These are phyloP conservation scores for Thielaviopsis euricoi DNA, from an alignment of 2,329 filamentous ascomycete species.

Conservation along the genomic window DNA sequence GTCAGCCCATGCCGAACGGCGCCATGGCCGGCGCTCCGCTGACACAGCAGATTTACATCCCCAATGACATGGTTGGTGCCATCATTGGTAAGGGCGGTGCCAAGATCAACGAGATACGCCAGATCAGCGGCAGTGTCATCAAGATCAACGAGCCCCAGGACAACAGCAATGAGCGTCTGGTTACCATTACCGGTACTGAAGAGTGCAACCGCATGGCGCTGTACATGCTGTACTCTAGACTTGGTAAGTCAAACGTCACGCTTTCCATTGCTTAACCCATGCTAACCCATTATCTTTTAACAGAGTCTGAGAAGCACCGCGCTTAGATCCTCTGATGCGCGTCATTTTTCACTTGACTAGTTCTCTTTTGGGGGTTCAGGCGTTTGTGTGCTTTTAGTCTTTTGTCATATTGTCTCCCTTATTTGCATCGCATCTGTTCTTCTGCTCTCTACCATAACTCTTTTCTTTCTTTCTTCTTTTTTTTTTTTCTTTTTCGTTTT, in stretches of 20 bases:
- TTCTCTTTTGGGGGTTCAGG: conserved; percentile 7
- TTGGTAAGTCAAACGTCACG: conserved; percentile 43
- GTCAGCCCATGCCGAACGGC: conserved; percentile 52
- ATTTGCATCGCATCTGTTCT: not conserved
- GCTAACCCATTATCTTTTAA: conserved; percentile 1
- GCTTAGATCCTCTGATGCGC: conserved; percentile 17
- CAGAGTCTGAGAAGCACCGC: conserved; percentile 31
- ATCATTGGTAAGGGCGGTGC: conserved; percentile 97
- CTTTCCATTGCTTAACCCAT: not conserved
- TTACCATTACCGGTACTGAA: conserved; percentile 93
- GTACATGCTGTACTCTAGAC: conserved; percentile 96
- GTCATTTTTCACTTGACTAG: not conserved
- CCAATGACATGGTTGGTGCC: conserved; percentile 97
- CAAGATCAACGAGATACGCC: conserved; percentile 98
- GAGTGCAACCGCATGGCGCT: conserved; percentile 99
- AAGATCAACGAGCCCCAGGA: conserved; percentile 99
- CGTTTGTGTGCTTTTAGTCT: conserved; percentile 11
- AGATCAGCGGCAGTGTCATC: conserved; percentile 93
- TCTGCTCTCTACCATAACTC: not conserved
- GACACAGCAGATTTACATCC: conserved; percentile 97
- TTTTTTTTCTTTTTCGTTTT: not conserved
- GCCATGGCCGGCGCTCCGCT: conserved; percentile 46
- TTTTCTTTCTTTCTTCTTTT: not conserved
- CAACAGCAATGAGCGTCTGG: conserved; percentile 93
- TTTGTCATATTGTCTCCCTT: conserved; percentile 4